Evolutionary conservation across 257 asterid genomes (phyloP), one percentile per base, ranked within the genome.

Genomic region (Orobanche coerulescens): DNA sequence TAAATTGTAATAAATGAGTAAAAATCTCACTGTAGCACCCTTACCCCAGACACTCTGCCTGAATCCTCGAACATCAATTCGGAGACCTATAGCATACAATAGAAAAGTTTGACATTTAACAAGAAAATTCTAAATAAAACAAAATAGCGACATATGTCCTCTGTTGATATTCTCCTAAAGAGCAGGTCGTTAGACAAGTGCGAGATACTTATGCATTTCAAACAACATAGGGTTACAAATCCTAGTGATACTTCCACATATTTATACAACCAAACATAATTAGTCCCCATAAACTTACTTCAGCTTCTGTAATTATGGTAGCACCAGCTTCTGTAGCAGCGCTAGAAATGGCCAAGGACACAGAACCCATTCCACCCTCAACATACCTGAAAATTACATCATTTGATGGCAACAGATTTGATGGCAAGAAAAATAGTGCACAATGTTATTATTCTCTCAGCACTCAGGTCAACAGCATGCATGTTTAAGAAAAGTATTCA

Each of bases 361-460:
- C 98, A 15, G 91, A 82, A 47, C 98, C 98, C 98, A 92, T 92
- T 74, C 98, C 98, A 61, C 98, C 98, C 83, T 92, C 87, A 67
- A 86, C 98, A 66, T 84, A 82, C 71, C 98, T 92, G 78, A 78
- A 78, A 58, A 62, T 61, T 43, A 44, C 33, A 49, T 54, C 56
- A 47, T 64, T 47, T 37, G 48, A 61, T 58, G 49, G 59, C 50
- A 52, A 64, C 47, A 40, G 18, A 20, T 24, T 39, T 48, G 53
- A 49, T 55, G 43, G 31, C 12, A 7, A 69, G 50, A 53, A 74
- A 56, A 55, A 30, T 30, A 60, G 65, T 55, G 42, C 14, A 61
- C 10, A 40, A 48, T 39, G 19, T 11, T 1, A 9, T 40, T 13
- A 0, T 52, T 52, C 28, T 36, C 11, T 42, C 31, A 39, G 48